Evolutionary conservation across 1,139 yeast genomes (phyloP), one percentile per base, ranked within the genome.

Genomic region (Blastobotrys serpentis): DNA sequence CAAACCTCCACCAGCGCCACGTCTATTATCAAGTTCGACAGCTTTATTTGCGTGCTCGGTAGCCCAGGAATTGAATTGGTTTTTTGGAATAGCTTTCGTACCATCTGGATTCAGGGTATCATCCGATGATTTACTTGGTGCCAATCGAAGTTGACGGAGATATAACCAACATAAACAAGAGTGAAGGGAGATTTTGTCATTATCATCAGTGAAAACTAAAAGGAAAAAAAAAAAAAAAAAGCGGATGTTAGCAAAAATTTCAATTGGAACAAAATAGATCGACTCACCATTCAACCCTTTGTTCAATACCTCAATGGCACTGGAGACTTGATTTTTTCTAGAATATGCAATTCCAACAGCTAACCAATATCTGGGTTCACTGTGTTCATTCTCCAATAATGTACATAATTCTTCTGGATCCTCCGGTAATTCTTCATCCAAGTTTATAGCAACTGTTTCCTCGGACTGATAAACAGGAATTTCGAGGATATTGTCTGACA

Each of bases 331-430:
- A 4, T 78, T 79, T 46, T 76, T 76, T 48, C 80, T 75, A 32
- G 86, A 83, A 66, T 90, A 92, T 0, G 95, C 95, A 48, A 82
- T 67, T 0, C 95, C 92, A 51, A 89, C 81, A 13, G 85, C 77
- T 18, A 87, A 69, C 98, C 98, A 92, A 68, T 81, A 86, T 62
- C 83, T 82, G 46, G 78, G 74, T 29, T 80, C 82, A 53, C 94
- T 84, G 50, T 77, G 78, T 68, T 89, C 97, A 54, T 86, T 87
- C 53, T 84, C 84, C 56, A 92, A 73, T 55, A 92, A 77, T 34
- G 79, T 78, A 57, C 86, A 82, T 57, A 92, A 74, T 62, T 92
- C 98, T 47, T 81, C 76, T 4, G 96, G 86, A 64, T 89, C 96
- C 18, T 86, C 96, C 1, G 96, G 95, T 52, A 90, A 73, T 63